Conservation (phyloP, 2,329 filamentous ascomycete genomes). For the Leptographium flavum region DNA sequence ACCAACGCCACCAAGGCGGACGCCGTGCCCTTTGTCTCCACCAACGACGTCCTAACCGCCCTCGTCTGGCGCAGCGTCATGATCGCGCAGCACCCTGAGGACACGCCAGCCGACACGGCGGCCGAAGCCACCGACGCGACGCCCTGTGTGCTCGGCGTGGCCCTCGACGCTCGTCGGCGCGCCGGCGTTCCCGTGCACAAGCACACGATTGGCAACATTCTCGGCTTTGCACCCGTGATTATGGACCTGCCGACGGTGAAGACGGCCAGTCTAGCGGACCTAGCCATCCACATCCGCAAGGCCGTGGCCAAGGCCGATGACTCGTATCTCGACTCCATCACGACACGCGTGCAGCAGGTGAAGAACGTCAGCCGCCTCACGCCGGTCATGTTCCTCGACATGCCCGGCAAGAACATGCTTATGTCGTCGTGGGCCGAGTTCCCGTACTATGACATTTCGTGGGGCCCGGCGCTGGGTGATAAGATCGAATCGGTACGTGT, state of each 20-base stretch:
- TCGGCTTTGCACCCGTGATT: not conserved
- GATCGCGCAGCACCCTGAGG: not conserved
- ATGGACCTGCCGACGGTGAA: not conserved
- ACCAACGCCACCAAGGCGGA: not conserved
- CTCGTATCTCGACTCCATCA: not conserved
- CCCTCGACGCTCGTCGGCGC: not conserved
- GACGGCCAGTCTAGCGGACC: not conserved
- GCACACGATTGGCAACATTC: conserved; percentile 2
- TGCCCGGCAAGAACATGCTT: not conserved
- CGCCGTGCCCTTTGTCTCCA: not conserved
- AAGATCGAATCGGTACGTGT: not conserved
- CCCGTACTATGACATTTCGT: conserved; percentile 1
- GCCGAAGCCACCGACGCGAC: not conserved
- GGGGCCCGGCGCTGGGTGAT: not conserved
- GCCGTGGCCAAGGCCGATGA: not conserved
- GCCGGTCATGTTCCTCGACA: conserved; percentile 1
- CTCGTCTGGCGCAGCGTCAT: conserved; percentile 1
- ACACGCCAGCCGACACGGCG: too few relatives aligned
- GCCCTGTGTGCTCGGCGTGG: not conserved
- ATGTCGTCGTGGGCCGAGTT: conserved; percentile 2
- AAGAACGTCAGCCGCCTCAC: not conserved
- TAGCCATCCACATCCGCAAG: not conserved
- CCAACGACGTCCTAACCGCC: conserved; percentile 1
- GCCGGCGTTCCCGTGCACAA: not conserved
- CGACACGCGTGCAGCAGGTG: not conserved